Conservation (phyloP, 176 grass and related monocot species). For the Carex pumila region DNA sequence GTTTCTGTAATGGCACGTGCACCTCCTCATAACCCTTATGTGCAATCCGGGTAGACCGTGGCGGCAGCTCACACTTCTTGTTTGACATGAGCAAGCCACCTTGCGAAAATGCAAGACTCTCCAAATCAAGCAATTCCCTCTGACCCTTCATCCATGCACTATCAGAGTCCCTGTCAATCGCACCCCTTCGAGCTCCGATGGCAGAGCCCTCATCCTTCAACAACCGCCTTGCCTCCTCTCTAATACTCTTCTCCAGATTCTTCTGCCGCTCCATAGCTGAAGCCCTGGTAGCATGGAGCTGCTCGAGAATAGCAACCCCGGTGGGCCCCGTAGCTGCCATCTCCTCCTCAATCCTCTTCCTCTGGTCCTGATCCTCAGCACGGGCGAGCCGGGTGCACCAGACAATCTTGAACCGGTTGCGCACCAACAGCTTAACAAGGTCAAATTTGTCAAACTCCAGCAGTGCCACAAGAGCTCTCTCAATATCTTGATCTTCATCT, state of each 20-base stretch:
- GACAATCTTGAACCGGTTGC: conserved; percentile 90
- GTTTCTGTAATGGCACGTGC: conserved; percentile 67
- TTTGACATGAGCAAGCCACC: conserved; percentile 89
- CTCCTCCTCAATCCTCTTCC: conserved; percentile 84
- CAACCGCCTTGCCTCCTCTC: conserved; percentile 84
- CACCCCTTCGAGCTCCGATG: conserved; percentile 37
- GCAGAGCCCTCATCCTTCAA: conserved; percentile 53
- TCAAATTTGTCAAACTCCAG: conserved; percentile 96
- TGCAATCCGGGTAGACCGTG: conserved; percentile 55
- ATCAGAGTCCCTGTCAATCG: conserved; percentile 54
- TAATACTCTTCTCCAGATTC: conserved; percentile 88
- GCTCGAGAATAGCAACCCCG: conserved; percentile 61
- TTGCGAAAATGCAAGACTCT: conserved; percentile 76
- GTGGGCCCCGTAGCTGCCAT: conserved; percentile 48
- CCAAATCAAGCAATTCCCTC: conserved; percentile 81
- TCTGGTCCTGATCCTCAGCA: conserved; percentile 77
- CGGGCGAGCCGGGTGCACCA: conserved; percentile 91
- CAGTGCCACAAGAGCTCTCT: conserved; percentile 75
- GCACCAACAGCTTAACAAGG: conserved; percentile 70
- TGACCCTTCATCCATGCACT: conserved; percentile 84
- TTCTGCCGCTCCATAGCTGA: conserved; percentile 90
- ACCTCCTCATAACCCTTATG: conserved; percentile 92
- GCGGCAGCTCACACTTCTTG: conserved; percentile 78
- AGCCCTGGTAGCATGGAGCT: conserved; percentile 88
- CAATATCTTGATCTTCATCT: conserved; percentile 62